phyloP scores from a whole-genome alignment of 148 eudicot species.

The Gaultheria prostrata region DNA sequence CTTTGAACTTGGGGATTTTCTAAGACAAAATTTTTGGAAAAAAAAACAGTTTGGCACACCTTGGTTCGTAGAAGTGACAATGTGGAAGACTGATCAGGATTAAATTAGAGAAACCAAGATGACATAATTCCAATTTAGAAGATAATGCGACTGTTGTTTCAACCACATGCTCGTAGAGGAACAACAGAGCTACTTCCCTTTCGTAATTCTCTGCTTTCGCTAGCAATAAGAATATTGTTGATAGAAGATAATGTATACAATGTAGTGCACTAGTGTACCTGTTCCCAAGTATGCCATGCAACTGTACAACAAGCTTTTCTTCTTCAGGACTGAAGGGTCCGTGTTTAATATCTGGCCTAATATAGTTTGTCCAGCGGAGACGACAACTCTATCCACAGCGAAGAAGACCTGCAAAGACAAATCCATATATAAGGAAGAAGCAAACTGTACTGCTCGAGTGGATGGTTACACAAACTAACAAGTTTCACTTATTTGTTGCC shows the following conservation, averaged over 20 bases:
- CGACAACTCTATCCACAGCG: slow-evolving; percentile 80
- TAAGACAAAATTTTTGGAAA: neutral
- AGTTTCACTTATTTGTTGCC: neutral
- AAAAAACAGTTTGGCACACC: neutral
- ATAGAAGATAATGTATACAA: neutral
- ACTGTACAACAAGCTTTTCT: slow-evolving; percentile 66
- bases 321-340: slow-evolving; percentile 65
- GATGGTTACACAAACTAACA: neutral
- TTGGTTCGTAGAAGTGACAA: neutral
- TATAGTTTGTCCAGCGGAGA: slow-evolving; percentile 74
- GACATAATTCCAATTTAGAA: neutral
- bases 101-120: neutral
- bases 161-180: neutral
- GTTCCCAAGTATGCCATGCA: slow-evolving; percentile 69
- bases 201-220: neutral
- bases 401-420: slow-evolving; percentile 42
- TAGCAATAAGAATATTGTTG: neutral
- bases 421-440: neutral
- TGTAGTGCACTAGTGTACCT: slow-evolving; percentile 27
- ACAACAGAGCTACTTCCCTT: neutral
- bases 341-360: slow-evolving; percentile 68
- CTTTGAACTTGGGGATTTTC: neutral
- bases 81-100: neutral
- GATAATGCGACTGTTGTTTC: neutral
- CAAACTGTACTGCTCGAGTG: neutral